Conservation (phyloP, 148 eudicot species). For the Bassia scoparia region DNA sequence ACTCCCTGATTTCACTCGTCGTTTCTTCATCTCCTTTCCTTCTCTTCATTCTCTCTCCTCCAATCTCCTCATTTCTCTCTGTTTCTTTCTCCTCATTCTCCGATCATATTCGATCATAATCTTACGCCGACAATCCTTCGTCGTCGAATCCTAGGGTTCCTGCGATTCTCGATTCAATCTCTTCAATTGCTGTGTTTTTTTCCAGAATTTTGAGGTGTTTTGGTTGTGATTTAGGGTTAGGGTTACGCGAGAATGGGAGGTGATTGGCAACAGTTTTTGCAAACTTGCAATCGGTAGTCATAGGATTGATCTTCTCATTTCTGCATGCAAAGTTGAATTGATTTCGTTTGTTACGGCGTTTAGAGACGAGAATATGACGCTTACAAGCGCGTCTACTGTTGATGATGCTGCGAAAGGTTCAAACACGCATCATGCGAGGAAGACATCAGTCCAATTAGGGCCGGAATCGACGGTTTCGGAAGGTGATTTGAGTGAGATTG, state of each 20-base stretch:
- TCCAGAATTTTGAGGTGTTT: background rate
- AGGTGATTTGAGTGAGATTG: constrained; percentile 30
- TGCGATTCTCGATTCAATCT: background rate
- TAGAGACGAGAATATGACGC: constrained; percentile 51
- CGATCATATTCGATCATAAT: too few species aligned
- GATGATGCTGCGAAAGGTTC: background rate
- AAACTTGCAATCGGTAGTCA: constrained; percentile 72
- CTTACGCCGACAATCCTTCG: too few species aligned
- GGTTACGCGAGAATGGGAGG: constrained; percentile 33
- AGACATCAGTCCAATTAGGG: constrained; percentile 10
- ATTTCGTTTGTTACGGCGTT: constrained; percentile 78
- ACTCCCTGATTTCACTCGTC: too few species aligned
- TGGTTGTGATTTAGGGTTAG: constrained; percentile 26
- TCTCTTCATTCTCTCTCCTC: background rate
- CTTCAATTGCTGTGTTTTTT: background rate
- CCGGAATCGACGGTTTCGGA: constrained; percentile 17
- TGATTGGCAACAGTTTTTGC: constrained; percentile 57
- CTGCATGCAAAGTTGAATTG: constrained; percentile 80
- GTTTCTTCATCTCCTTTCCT: background rate
- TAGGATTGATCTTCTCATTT: constrained; percentile 76
- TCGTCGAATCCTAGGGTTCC: background rate
- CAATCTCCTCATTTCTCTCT: too few species aligned
- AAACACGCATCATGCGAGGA: background rate
- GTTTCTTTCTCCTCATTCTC: constrained; percentile 1
- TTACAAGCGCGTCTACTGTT: constrained; percentile 32